Conservation (phyloP, 169 alveolate species). For the Cryptosporidium felis region DNA sequence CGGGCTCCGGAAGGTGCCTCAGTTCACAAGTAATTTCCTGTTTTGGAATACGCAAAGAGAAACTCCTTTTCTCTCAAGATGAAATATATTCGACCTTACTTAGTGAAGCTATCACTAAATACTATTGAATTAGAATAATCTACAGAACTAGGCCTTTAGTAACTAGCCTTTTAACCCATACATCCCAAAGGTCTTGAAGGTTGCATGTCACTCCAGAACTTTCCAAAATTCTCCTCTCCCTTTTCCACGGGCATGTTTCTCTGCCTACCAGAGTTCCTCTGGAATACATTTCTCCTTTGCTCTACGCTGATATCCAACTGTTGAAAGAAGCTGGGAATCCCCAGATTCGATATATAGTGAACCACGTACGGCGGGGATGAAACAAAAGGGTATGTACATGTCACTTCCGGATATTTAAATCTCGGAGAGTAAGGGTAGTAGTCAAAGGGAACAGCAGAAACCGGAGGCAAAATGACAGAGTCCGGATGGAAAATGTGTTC, state of each 20-base stretch:
- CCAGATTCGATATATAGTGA: conserved; percentile 64
- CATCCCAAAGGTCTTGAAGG: conserved; percentile 66
- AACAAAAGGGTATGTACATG: conserved; percentile 67
- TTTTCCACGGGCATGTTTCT: conserved; percentile 1
- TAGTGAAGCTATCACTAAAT: background rate
- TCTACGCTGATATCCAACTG: conserved; percentile 61
- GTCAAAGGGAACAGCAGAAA: conserved; percentile 56
- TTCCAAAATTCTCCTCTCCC: conserved; percentile 59
- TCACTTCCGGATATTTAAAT: conserved; percentile 60
- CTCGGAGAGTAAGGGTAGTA: conserved; percentile 70
- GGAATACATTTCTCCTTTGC: conserved; percentile 69
- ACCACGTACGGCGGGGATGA: conserved; percentile 71
- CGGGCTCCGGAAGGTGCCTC: too few species aligned
- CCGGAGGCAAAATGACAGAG: conserved; percentile 63
- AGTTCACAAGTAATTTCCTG: too few species aligned
- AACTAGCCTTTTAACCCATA: conserved; percentile 27
- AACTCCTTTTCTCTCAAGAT: too few species aligned
- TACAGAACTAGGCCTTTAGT: background rate
- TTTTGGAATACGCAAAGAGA: too few species aligned
- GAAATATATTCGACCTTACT: too few species aligned
- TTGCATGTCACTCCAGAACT: conserved; percentile 42
- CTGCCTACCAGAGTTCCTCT: conserved; percentile 29
- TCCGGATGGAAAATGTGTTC: conserved; percentile 66
- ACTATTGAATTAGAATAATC: background rate
- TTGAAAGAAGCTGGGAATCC: conserved; percentile 58